A percentile compares a stretch with the other conserved stretches of the same genome.
phyloP scores from a whole-genome alignment of 768 basidiomycete genomes.

The Naganishia onofrii region DNA sequence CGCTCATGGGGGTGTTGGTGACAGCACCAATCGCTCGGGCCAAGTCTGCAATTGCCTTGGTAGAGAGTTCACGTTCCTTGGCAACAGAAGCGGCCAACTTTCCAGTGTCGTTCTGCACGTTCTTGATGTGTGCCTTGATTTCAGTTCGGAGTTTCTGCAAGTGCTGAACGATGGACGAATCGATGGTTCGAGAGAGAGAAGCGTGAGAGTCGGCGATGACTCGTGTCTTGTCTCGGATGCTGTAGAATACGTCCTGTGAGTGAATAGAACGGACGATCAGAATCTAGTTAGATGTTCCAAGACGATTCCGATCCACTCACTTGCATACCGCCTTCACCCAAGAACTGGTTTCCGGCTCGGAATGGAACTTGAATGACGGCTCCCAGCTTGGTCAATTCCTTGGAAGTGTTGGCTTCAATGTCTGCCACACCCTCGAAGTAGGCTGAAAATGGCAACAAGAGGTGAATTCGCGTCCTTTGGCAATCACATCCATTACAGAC shows the following conservation, averaged over 20 bases:
- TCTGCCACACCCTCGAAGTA: slow-evolving; percentile 79
- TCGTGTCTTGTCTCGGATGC: slow-evolving; percentile 87
- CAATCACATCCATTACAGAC: not conserved
- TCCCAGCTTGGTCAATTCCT: slow-evolving; percentile 86
- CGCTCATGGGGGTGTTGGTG: slow-evolving; percentile 89
- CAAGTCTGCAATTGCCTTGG: slow-evolving; percentile 80
- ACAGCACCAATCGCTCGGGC: slow-evolving; percentile 80
- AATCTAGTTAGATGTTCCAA: not conserved
- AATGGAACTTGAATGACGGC: slow-evolving; percentile 98
- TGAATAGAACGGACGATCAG: not conserved
- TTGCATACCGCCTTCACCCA: slow-evolving; percentile 95
- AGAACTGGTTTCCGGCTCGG: slow-evolving; percentile 89
- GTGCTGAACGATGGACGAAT: slow-evolving; percentile 95
- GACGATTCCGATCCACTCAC: slow-evolving; percentile 34
- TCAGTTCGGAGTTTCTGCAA: slow-evolving; percentile 90
- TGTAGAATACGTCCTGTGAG: slow-evolving; percentile 80
- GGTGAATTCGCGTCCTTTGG: not conserved
- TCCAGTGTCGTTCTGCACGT: slow-evolving; percentile 91
- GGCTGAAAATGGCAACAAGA: slow-evolving; percentile 53
- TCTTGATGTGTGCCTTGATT: slow-evolving; percentile 97
- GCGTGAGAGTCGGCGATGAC: slow-evolving; percentile 93
- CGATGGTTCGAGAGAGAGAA: slow-evolving; percentile 91
- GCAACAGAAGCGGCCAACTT: slow-evolving; percentile 87
- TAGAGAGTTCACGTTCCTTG: slow-evolving; percentile 84
- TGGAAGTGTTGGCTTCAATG: slow-evolving; percentile 90